A percentile compares a stretch with the other conserved stretches of the same genome.
phyloP scores from a whole-genome alignment of 345 rosid genomes.

The thale cress (Arabidopsis thaliana) region TAIR10.1 NC_003075.7:17849001-17849500 shows the following conservation, averaged over 20 bases:
- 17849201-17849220: background rate
- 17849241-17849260: too few species aligned
- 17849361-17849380: too few species aligned
- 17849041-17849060: slow-evolving; percentile 47
- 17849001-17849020: slow-evolving; percentile 53
- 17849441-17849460: background rate
- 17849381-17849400: too few species aligned
- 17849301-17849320: too few species aligned
- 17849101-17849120: slow-evolving; percentile 71
- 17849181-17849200: background rate
- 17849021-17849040: slow-evolving; percentile 52
- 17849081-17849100: slow-evolving; percentile 47
- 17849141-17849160: slow-evolving; percentile 38
- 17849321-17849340: too few species aligned
- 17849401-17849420: background rate
- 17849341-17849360: too few species aligned
- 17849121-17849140: slow-evolving; percentile 86
- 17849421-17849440: background rate
- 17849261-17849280: too few species aligned
- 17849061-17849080: slow-evolving; percentile 65
- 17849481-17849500: background rate
- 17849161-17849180: background rate
- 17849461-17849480: background rate
- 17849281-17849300: too few species aligned
- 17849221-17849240: too few species aligned